Percentiles rank a stretch among this genome's conserved stretches.
Evolutionary conservation across 129 eudicot species (phyloP).

Genomic region (Deinandra increscens): DNA sequence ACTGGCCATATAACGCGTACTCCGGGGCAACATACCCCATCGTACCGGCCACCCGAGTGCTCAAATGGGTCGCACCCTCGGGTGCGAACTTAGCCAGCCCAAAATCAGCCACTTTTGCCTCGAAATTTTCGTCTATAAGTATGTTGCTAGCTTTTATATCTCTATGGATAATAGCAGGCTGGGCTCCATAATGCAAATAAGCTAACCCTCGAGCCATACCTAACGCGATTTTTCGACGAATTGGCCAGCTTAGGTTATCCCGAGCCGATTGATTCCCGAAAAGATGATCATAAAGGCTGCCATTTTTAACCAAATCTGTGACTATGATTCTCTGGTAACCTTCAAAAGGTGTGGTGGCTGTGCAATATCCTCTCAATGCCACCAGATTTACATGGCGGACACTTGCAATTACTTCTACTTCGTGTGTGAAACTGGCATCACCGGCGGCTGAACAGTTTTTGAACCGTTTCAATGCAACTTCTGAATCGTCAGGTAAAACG

Average conservation of each 20-base stretch:
- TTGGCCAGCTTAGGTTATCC: constrained; percentile 61
- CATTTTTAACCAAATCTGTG: constrained; percentile 78
- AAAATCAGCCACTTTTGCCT: constrained; percentile 87
- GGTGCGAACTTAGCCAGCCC: constrained; percentile 91
- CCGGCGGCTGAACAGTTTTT: constrained; percentile 87
- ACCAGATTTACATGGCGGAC: constrained; percentile 85
- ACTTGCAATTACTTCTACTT: constrained; percentile 89
- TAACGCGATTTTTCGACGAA: constrained; percentile 62
- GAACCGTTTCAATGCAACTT: constrained; percentile 86
- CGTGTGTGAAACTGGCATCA: constrained; percentile 73
- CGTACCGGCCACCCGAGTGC: constrained; percentile 92
- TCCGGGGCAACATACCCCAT: constrained; percentile 96
- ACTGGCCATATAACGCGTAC: constrained; percentile 84
- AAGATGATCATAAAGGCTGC: constrained; percentile 80
- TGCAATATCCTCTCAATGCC: constrained; percentile 79
- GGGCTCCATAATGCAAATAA: constrained; percentile 82
- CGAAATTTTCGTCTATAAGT: constrained; percentile 73
- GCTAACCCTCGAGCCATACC: constrained; percentile 85
- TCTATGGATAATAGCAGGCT: constrained; percentile 73
- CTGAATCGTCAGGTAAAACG: constrained; percentile 57
- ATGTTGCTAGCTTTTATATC: constrained; percentile 92
- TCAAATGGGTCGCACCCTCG: constrained; percentile 82
- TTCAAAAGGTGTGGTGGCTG: constrained; percentile 61
- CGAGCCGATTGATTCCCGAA: constrained; percentile 36
- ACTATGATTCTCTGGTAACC: constrained; percentile 90